Percentiles rank a stretch among this genome's conserved stretches.
These are phyloP conservation scores for Saccharomycopsis javanensis DNA, from an alignment of 805 yeast species.

Conservation along the genomic window DNA sequence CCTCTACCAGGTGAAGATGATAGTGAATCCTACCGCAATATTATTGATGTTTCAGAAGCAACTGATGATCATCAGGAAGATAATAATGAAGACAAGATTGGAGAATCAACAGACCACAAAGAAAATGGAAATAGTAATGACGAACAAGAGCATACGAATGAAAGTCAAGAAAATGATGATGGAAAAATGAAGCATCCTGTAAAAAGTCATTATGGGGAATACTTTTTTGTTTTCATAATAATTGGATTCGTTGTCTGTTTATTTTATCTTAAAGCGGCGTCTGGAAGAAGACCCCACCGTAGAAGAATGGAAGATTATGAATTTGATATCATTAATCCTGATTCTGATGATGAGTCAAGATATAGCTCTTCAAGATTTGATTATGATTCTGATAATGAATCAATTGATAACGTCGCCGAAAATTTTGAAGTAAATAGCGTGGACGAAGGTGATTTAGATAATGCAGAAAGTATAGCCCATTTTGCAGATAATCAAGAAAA, in stretches of 20 bases:
- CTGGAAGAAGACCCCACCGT: slow-evolving; percentile 33
- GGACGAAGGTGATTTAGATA: slow-evolving; percentile 8
- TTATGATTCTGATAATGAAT: slow-evolving; percentile 18
- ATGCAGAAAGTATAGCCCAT: not conserved
- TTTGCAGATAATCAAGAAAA: not conserved
- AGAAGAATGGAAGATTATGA: slow-evolving; percentile 65
- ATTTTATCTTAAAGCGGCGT: slow-evolving; percentile 36
- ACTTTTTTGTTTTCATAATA: slow-evolving; percentile 48
- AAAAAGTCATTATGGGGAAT: slow-evolving; percentile 45
- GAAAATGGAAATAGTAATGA: not conserved
- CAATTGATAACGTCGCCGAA: slow-evolving; percentile 4
- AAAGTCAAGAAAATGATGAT: slow-evolving; percentile 25
- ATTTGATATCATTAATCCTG: slow-evolving; percentile 68
- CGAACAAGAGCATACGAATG: slow-evolving; percentile 7
- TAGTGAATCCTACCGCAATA: slow-evolving; percentile 14
- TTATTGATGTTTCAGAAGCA: slow-evolving; percentile 6
- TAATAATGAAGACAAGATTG: not conserved
- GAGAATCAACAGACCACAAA: not conserved
- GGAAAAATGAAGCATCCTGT: slow-evolving; percentile 31
- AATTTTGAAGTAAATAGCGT: slow-evolving; percentile 17
- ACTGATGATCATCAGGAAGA: not conserved
- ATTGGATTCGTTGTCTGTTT: slow-evolving; percentile 44
- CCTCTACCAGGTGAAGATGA: slow-evolving; percentile 33
- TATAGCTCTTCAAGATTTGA: slow-evolving; percentile 13
- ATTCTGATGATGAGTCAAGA: slow-evolving; percentile 30